phyloP scores from a whole-genome alignment of 2,329 filamentous ascomycete genomes.

The Colletotrichum endophyticum region DNA sequence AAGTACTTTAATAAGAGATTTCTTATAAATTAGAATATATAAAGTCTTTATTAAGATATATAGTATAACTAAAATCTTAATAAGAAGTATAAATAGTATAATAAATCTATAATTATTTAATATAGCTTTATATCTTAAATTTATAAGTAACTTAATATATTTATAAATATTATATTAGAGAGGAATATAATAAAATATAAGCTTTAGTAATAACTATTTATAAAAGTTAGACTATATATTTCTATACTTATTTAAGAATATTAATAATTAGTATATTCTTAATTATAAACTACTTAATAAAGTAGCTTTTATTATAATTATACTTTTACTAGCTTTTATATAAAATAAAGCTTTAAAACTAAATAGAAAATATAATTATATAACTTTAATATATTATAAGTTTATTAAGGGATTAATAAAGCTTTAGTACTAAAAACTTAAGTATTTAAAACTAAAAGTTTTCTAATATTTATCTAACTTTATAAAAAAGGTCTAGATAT shows the following conservation, averaged over 20 bases:
- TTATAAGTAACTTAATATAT: background rate
- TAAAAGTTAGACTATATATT: background rate
- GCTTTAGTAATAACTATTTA: background rate
- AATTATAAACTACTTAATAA: background rate
- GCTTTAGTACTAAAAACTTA: background rate
- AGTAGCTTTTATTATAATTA: background rate
- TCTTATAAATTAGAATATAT: background rate
- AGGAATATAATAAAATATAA: background rate
- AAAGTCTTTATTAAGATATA: background rate
- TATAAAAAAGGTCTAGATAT: background rate
- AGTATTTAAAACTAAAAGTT: background rate
- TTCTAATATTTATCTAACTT: background rate
- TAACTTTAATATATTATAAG: background rate
- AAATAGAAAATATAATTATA: background rate
- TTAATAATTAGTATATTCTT: background rate
- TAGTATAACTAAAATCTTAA: background rate
- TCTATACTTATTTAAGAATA: background rate
- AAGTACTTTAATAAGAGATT: accelerated
- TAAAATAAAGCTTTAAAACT: background rate
- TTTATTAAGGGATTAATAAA: background rate
- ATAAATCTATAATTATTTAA: background rate
- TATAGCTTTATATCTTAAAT: background rate
- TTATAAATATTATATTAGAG: background rate
- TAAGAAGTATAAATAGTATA: background rate
- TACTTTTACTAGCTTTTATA: background rate